Percentiles rank a stretch among this genome's conserved stretches.
These are phyloP conservation scores for Mucor ambiguus DNA, from an alignment of 371 early-diverging fungal genomes.

Conservation along the genomic window DNA sequence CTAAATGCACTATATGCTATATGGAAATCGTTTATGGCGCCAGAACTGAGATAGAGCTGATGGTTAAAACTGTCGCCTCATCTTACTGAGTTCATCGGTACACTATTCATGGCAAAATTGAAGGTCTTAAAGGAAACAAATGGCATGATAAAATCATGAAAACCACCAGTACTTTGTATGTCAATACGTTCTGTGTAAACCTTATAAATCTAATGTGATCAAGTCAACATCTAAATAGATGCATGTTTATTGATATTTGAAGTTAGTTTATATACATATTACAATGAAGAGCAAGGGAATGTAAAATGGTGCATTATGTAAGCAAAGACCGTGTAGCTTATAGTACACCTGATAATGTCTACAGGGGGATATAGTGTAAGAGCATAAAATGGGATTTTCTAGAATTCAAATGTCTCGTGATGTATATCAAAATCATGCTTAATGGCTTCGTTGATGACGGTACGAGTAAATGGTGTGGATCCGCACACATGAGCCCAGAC, in stretches of 20 bases:
- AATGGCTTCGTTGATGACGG: conserved; percentile 39
- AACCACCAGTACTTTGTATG: too few relatives aligned
- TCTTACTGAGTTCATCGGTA: background rate
- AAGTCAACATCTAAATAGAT: too few relatives aligned
- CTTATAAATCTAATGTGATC: too few relatives aligned
- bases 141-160: background rate
- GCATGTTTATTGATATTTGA: too few relatives aligned
- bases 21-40: background rate
- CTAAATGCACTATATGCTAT: too few relatives aligned
- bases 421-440: conserved; percentile 33
- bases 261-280: background rate
- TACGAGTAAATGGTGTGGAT: conserved; percentile 35
- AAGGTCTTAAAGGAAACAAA: background rate
- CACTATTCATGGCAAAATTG: background rate
- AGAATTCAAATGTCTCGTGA: conserved; percentile 52
- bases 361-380: background rate
- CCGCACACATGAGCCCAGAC: conserved; percentile 48
- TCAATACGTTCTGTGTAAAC: too few relatives aligned
- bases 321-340: background rate
- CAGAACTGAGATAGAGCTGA: too few relatives aligned
- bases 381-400: conserved; percentile 5
- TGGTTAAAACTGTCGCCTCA: too few relatives aligned
- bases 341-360: too few relatives aligned
- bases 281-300: background rate
- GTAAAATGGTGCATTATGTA: background rate